phyloP scores from a whole-genome alignment of 495 filamentous ascomycete genomes.

The Penicillium coprophilum region DNA sequence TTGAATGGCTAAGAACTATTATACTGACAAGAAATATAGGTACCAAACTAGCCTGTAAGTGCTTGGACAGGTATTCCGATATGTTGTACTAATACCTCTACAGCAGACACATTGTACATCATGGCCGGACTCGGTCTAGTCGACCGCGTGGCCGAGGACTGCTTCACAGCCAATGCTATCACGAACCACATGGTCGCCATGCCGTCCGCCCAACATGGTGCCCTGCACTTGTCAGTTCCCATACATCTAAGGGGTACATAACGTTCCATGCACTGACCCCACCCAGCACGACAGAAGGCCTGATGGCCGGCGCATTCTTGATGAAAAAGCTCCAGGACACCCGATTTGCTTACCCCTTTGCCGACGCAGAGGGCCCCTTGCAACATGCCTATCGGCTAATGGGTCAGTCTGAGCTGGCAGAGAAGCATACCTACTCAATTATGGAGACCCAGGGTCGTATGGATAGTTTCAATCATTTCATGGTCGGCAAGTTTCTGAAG shows the following conservation, averaged over 20 bases:
- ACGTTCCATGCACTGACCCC: slow-evolving; percentile 2
- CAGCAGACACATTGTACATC: slow-evolving; percentile 39
- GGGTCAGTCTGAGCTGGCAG: slow-evolving; percentile 30
- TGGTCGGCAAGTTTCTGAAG: slow-evolving; percentile 42
- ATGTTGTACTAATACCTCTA: slow-evolving; percentile 7
- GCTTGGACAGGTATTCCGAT: too few species aligned
- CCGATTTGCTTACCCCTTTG: slow-evolving; percentile 39
- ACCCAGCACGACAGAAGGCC: slow-evolving; percentile 36
- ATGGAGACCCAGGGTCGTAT: slow-evolving; percentile 41
- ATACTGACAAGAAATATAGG: slow-evolving; percentile 14
- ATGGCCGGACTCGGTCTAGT: slow-evolving; percentile 39
- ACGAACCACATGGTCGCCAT: slow-evolving; percentile 36
- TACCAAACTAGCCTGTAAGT: slow-evolving; percentile 27
- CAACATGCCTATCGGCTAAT: slow-evolving; percentile 39
- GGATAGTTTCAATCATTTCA: slow-evolving; percentile 44
- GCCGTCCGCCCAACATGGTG: slow-evolving; percentile 40
- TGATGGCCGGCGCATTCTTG: slow-evolving; percentile 38
- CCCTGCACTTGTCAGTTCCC: slow-evolving; percentile 38
- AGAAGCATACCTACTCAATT: slow-evolving; percentile 39
- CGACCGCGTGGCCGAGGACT: slow-evolving; percentile 28
- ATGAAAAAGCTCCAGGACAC: slow-evolving; percentile 37
- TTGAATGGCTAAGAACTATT: slow-evolving; percentile 1
- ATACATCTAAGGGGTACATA: too few species aligned
- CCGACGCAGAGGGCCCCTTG: slow-evolving; percentile 33
- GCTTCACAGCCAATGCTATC: slow-evolving; percentile 33